phyloP scores from a whole-genome alignment of 2,329 filamentous ascomycete species.

The Colletotrichum orbiculare region DNA sequence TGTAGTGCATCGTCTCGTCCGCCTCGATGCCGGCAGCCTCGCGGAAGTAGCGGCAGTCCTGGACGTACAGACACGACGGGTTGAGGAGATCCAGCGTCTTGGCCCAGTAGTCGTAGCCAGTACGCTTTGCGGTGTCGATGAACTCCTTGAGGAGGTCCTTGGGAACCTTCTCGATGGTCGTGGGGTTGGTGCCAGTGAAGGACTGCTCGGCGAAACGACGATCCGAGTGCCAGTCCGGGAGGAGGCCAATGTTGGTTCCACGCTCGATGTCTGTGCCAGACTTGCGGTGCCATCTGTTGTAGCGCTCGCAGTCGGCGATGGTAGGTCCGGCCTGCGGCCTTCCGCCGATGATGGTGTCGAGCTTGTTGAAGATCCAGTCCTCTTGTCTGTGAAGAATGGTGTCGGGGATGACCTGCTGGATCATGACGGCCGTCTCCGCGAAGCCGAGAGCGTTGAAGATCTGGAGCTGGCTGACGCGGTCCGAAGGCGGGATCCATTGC shows the following conservation, averaged over 20 bases:
- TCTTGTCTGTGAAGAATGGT: constrained; percentile 45
- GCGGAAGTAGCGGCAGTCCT: constrained; percentile 58
- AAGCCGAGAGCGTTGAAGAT: constrained; percentile 48
- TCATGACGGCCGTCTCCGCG: constrained; percentile 43
- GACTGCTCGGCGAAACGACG: constrained; percentile 57
- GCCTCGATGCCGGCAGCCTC: constrained; percentile 46
- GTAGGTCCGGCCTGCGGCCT: constrained; percentile 43
- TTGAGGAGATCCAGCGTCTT: constrained; percentile 43
- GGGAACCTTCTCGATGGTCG: constrained; percentile 55
- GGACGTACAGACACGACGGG: constrained; percentile 50
- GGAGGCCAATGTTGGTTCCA: constrained; percentile 47
- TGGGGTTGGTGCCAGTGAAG: constrained; percentile 57
- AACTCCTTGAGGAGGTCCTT: constrained; percentile 48
- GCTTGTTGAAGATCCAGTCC: constrained; percentile 43
- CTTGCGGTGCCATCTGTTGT: constrained; percentile 50
- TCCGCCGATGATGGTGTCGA: constrained; percentile 41
- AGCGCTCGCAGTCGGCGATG: constrained; percentile 44
- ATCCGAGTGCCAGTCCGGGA: constrained; percentile 40
- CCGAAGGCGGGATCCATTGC: constrained; percentile 42
- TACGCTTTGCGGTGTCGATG: constrained; percentile 46
- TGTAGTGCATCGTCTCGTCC: constrained; percentile 42
- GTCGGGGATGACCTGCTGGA: constrained; percentile 47
- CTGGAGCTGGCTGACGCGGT: constrained; percentile 40
- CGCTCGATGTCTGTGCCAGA: constrained; percentile 48
- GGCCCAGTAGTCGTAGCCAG: constrained; percentile 47